These are phyloP conservation scores for Toxicodendron radicans DNA, from an alignment of 345 rosid genomes.

Conservation along the genomic window DNA sequence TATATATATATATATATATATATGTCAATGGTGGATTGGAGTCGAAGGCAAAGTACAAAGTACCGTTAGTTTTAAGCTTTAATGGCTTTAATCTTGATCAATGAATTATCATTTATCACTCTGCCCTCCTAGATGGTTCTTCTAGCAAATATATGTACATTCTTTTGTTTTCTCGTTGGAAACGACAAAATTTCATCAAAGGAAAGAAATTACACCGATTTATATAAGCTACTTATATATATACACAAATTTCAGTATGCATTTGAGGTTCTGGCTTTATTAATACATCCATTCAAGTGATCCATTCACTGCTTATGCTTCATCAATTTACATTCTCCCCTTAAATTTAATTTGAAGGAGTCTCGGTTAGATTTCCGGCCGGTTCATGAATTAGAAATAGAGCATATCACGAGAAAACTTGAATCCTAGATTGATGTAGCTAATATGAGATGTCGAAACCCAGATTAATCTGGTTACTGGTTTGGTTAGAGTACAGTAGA, in stretches of 20 bases:
- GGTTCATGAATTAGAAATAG: too few species aligned
- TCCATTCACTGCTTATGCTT: neutral
- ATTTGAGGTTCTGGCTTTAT: neutral
- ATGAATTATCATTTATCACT: neutral
- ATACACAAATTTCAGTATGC: neutral
- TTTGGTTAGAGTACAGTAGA: too few species aligned
- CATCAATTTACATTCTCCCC: neutral
- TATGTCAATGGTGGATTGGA: neutral
- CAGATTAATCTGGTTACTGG: too few species aligned
- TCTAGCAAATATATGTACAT: neutral
- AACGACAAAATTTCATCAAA: neutral
- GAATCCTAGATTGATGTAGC: too few species aligned
- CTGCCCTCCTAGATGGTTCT: neutral
- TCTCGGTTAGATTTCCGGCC: too few species aligned
- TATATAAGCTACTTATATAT: neutral
- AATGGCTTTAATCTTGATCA: neutral
- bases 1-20: neutral
- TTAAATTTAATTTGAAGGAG: too few species aligned
- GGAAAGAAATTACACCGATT: neutral
- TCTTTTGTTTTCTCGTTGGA: neutral
- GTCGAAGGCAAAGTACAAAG: slow-evolving; percentile 1
- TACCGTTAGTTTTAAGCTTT: neutral
- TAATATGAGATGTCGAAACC: too few species aligned
- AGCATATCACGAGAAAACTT: too few species aligned
- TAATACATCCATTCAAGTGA: neutral